Evolutionary conservation across 805 yeast genomes (phyloP).

Genomic region (Candida oleophila): DNA sequence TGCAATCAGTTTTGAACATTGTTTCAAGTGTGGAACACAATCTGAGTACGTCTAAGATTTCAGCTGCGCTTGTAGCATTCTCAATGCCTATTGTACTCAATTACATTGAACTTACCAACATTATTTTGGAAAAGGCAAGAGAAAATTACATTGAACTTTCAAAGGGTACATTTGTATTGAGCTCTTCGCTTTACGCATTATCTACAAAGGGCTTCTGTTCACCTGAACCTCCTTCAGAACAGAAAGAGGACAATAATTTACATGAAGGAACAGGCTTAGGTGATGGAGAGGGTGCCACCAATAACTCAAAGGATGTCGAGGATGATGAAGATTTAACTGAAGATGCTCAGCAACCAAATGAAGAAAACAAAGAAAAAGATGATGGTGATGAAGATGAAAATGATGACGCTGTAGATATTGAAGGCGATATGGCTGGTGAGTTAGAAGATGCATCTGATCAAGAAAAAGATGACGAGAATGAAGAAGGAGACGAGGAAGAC

Average conservation of each 20-base stretch:
- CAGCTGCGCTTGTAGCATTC: conserved; percentile 51
- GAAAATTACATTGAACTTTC: conserved; percentile 53
- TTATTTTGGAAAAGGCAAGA: conserved; percentile 45
- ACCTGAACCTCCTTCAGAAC: conserved; percentile 74
- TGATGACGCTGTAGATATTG: conserved; percentile 89
- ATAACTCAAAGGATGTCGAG: conserved; percentile 79
- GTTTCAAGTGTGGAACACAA: conserved; percentile 39
- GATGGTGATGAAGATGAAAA: conserved; percentile 68
- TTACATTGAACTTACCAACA: conserved; percentile 50
- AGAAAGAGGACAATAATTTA: conserved; percentile 57
- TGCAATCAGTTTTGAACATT: conserved; percentile 32
- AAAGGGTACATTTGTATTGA: conserved; percentile 60
- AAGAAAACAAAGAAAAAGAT: conserved; percentile 60
- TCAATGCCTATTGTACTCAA: conserved; percentile 63
- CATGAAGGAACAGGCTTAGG: conserved; percentile 92
- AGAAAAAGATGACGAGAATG: conserved; percentile 55
- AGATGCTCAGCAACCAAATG: conserved; percentile 69
- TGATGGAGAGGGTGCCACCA: conserved; percentile 85
- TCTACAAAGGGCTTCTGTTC: conserved; percentile 88
- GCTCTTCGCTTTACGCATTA: conserved; percentile 54
- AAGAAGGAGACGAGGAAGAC: conserved; percentile 56
- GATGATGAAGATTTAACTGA: conserved; percentile 90
- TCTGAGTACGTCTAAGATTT: conserved; percentile 31
- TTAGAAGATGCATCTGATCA: conserved; percentile 76
- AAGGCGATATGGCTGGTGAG: conserved; percentile 96